phyloP scores from a whole-genome alignment of 1,284 basidiomycete species.

The Fomitiporia mediterranea region DNA sequence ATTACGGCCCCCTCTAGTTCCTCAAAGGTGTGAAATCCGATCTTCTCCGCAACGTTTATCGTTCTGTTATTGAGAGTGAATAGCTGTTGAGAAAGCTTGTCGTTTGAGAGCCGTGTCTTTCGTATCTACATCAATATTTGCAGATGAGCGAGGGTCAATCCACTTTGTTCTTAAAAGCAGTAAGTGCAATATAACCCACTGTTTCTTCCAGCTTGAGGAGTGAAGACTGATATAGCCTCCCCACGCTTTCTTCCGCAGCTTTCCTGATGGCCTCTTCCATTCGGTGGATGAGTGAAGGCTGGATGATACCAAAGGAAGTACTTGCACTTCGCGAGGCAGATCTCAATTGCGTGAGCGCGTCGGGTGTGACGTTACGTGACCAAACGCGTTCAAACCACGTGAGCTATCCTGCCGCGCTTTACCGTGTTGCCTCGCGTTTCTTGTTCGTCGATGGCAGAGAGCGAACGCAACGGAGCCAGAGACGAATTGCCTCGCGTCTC shows the following conservation, averaged over 20 bases:
- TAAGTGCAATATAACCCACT: slow-evolving; percentile 2
- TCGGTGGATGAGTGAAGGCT: background rate
- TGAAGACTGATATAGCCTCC: background rate
- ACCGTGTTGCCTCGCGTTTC: background rate
- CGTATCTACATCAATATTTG: slow-evolving; percentile 19
- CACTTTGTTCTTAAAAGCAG: too few relatives aligned
- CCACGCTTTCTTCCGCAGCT: background rate
- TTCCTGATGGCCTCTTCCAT: slow-evolving; percentile 9
- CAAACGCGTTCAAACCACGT: background rate
- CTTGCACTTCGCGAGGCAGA: background rate
- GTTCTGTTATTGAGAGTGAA: slow-evolving; percentile 22
- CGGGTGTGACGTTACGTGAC: background rate
- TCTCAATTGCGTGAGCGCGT: background rate
- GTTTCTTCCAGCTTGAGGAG: slow-evolving; percentile 15
- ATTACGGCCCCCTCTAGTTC: slow-evolving; percentile 15
- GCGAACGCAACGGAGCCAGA: slow-evolving; percentile 21
- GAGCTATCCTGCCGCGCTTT: slow-evolving; percentile 4
- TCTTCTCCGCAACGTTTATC: slow-evolving; percentile 19
- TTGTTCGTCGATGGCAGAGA: slow-evolving; percentile 11
- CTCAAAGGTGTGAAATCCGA: slow-evolving; percentile 22
- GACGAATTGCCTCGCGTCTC: slow-evolving; percentile 64
- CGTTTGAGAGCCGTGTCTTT: slow-evolving; percentile 20
- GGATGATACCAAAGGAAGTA: background rate
- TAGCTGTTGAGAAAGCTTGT: slow-evolving; percentile 19
- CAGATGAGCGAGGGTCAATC: too few relatives aligned